Conservation (phyloP, 2,329 filamentous ascomycete species). For the Myriosclerotinia scirpicola region DNA sequence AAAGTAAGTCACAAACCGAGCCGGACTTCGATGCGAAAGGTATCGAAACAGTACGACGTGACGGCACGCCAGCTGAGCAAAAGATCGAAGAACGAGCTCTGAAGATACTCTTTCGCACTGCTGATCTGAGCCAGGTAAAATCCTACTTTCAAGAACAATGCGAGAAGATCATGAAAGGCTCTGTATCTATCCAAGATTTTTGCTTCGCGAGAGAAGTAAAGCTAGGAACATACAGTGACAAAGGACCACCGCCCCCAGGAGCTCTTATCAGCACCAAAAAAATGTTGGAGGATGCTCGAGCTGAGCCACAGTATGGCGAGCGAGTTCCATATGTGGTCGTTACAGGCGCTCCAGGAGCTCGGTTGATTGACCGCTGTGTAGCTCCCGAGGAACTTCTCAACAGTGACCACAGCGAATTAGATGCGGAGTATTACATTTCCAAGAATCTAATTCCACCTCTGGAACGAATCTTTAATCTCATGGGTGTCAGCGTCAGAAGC, state of each 20-base stretch:
- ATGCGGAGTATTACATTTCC: slow-evolving; percentile 94
- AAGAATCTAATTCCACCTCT: slow-evolving; percentile 95
- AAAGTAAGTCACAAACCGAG: slow-evolving; percentile 68
- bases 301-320: slow-evolving; percentile 93
- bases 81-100: slow-evolving; percentile 94
- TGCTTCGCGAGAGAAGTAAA: slow-evolving; percentile 93
- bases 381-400: slow-evolving; percentile 78
- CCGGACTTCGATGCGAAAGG: slow-evolving; percentile 98
- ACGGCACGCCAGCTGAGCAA: slow-evolving; percentile 92
- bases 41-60: slow-evolving; percentile 93
- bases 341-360: slow-evolving; percentile 79
- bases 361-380: slow-evolving; percentile 86
- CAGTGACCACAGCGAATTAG: slow-evolving; percentile 76
- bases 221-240: slow-evolving; percentile 82
- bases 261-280: slow-evolving; percentile 82
- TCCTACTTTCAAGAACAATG: slow-evolving; percentile 87
- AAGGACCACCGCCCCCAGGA: slow-evolving; percentile 77
- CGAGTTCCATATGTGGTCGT: slow-evolving; percentile 93
- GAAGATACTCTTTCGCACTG: slow-evolving; percentile 84
- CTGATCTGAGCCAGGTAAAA: slow-evolving; percentile 87
- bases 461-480: slow-evolving; percentile 93
- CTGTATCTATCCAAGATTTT: slow-evolving; percentile 90
- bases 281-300: slow-evolving; percentile 82
- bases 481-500: slow-evolving; percentile 82
- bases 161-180: slow-evolving; percentile 85